Base-by-base conservation (phyloP, 306 rosid genomes). In the Acacia melanoxylon region DNA sequence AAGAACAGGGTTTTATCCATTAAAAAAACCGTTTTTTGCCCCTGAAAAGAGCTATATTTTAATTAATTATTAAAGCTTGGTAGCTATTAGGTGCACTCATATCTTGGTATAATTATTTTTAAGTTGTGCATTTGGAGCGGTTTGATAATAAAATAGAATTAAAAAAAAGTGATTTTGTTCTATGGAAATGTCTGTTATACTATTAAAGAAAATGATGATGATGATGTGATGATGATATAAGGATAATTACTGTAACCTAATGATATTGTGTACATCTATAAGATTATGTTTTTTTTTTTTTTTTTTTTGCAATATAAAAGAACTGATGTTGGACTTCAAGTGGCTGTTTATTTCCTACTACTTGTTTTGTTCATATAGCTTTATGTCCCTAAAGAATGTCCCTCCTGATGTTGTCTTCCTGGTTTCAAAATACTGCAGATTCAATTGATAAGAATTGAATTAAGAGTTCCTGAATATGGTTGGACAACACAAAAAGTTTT, bases 401-500 rank as follows among this genome's bases (percentile, higher is more conserved):
- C 75, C n/a, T 71, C 58, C 75, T 71, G 58, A 71, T 45, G 58
- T 71, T 45, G 58, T 42, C 37, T 70, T 31, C 42, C 14, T 82
- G 75, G 10, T 37, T 20, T 14, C 80, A 74, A 66, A 72, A 25
- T 56, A 15, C 78, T 69, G 72, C 91, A 95, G 98, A 73, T 91
- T 90, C 99, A 95, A 80, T 86, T 95, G 62, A 68, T 95, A 20
- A 95, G 99, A 91, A 95, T 95, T 81, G 93, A 95, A 85, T 49
- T 93, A 49, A 91, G 99, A 93, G 99, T 95, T 42, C 99, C 99
- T 4, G 95, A 93, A 68, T 95, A 91, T 70, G 96, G 99, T 17
- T 95, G 99, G 99, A 95, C 99, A 1, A 95, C 97, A 8, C 99
- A 95, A 89, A 95, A 95, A 77, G 91, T 95, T 76, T 95, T 95